Evolutionary conservation across 495 filamentous ascomycete species (phyloP).

Genomic region (Penicillium flavigenum): DNA sequence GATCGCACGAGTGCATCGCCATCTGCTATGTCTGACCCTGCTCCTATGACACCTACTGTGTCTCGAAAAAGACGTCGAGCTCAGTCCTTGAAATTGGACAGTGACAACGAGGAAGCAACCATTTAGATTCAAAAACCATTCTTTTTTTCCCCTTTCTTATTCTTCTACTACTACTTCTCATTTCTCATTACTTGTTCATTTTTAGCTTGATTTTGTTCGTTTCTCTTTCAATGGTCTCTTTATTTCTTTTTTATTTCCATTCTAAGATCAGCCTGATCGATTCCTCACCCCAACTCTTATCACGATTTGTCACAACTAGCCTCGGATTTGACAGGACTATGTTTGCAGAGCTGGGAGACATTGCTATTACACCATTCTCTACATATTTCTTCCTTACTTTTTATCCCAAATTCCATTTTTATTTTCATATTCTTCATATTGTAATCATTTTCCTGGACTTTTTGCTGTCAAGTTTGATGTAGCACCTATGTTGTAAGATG

Average conservation of each 20-base stretch:
- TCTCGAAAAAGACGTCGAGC: constrained; percentile 24
- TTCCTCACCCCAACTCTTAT: not conserved
- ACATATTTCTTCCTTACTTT: not conserved
- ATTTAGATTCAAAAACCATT: not conserved
- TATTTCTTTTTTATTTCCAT: not conserved
- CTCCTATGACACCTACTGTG: constrained; percentile 12
- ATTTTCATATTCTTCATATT: not conserved
- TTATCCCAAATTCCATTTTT: not conserved
- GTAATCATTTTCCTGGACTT: not conserved
- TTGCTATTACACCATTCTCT: not conserved
- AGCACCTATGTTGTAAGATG: not conserved
- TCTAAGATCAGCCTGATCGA: not conserved
- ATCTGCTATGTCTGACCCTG: constrained; percentile 30
- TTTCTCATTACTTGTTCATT: not conserved
- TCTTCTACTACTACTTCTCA: not conserved
- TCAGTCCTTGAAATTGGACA: constrained; percentile 7
- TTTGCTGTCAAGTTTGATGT: not conserved
- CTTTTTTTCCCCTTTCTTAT: not conserved
- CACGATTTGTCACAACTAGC: not conserved
- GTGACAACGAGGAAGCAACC: not conserved
- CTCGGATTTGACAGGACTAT: not conserved
- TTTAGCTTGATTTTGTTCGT: not conserved
- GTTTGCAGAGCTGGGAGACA: not conserved
- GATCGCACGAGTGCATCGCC: constrained; percentile 21
- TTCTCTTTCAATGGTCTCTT: not conserved